Percentiles rank a stretch among this genome's conserved stretches.
Conservation (phyloP, 257 asterid genomes). For the Solanum virginianum region DNA sequence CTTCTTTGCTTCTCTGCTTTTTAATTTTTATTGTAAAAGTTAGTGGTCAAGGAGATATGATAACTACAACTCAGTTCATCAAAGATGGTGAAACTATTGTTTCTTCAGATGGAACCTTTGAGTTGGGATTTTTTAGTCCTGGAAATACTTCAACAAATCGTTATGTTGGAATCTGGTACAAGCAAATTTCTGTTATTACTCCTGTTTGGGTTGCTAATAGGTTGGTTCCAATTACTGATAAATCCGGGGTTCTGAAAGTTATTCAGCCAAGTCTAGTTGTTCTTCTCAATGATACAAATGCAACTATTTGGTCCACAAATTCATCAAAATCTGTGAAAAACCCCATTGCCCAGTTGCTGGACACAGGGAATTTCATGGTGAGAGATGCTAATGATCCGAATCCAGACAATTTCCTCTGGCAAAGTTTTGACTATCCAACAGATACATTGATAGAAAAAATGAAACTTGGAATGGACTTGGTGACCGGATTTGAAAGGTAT, state of each 20-base stretch:
- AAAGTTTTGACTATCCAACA: too few species aligned
- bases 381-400: slow-evolving; percentile 13
- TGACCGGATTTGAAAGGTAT: slow-evolving; percentile 11
- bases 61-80: not conserved
- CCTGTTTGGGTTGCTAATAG: slow-evolving; percentile 33
- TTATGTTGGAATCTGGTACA: slow-evolving; percentile 39
- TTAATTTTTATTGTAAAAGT: not conserved
- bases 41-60: slow-evolving; percentile 5
- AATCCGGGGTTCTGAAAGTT: slow-evolving; percentile 16
- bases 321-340: slow-evolving; percentile 1
- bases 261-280: slow-evolving; percentile 12
- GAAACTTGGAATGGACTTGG: slow-evolving; percentile 30
- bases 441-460: slow-evolving; percentile 36
- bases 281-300: slow-evolving; percentile 8
- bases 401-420: slow-evolving; percentile 11
- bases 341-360: slow-evolving; percentile 29
- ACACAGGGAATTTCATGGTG: slow-evolving; percentile 38
- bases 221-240: slow-evolving; percentile 4
- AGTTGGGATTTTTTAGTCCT: slow-evolving; percentile 36
- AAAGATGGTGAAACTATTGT: slow-evolving; percentile 25
- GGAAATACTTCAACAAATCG: slow-evolving; percentile 8
- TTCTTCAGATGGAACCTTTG: slow-evolving; percentile 26
- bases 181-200: slow-evolving; percentile 4
- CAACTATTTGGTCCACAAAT: slow-evolving; percentile 29
- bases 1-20: not conserved